Evolutionary conservation across 495 filamentous ascomycete species (phyloP), one percentile per base, ranked within the genome.

Genomic region (Penicillium argentinense): DNA sequence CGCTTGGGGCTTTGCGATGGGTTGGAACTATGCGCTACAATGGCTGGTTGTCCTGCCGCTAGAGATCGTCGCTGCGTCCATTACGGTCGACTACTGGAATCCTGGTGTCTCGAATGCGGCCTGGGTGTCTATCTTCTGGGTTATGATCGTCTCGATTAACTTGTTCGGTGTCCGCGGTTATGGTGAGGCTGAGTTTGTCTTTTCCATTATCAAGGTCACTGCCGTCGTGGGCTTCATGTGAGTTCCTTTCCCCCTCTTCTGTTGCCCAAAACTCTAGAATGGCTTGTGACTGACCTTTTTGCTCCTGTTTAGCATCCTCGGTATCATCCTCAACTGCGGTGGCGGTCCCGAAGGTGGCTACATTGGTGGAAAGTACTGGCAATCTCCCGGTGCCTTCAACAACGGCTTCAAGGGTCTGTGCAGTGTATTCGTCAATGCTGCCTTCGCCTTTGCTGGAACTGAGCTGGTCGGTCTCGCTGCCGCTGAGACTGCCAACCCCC

Each of bases 1-100:
- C 9, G 89, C 92, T 3, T 97, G 91, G 92, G 93, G 93, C 0
- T 97, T 97, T 57, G 91, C 93, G 34, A 95, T 96, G 89, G 93
- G 93, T 21, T 96, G 91, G 92, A 96, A 96, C 76, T 98, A 98
- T 64, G 90, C 88, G 3, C 57, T 98, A 57, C 91, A 97, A 73
- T 97, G 93, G 93, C 79, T 97, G 1, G 75, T 90, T 25, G 84
- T 91, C 1, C 68, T 98, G 9, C 93, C 93, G 0, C 73, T 96
- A 18, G 93, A 98, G 67, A 87, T 97, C 40, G 87, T 96, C 42
- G 85, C 93, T 2, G 92, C 91, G 8, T 86, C 90, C 17, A 84
- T 96, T 26, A 96, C 90, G 7, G 85, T 96, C 34, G 74, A 85
- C 28, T 97, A 86, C 63, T 98, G 93, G 93, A 79, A 85, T 36